Percentiles rank a stretch among this genome's conserved stretches.
phyloP scores from a whole-genome alignment of 2,329 filamentous ascomycete species.

The Leptodontidium sp. region DNA sequence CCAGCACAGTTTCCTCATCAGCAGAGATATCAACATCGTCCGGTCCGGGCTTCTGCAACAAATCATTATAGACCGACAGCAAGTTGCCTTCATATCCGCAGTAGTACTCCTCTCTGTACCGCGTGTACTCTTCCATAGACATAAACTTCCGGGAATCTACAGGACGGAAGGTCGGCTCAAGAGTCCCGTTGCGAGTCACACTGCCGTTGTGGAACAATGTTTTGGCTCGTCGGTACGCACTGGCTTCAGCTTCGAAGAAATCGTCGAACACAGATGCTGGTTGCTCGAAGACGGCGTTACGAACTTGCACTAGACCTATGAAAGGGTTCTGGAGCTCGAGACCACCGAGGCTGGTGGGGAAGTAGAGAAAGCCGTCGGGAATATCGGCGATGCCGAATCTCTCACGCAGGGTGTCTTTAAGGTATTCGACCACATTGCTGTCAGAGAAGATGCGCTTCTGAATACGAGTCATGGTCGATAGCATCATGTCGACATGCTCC shows the following conservation, averaged over 20 bases:
- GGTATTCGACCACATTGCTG: slow-evolving; percentile 54
- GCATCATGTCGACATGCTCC: slow-evolving; percentile 62
- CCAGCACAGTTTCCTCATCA: slow-evolving; percentile 18
- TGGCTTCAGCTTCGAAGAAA: slow-evolving; percentile 47
- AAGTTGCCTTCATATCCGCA: slow-evolving; percentile 35
- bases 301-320: slow-evolving; percentile 47
- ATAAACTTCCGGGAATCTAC: slow-evolving; percentile 47
- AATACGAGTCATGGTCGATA: slow-evolving; percentile 60
- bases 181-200: slow-evolving; percentile 29
- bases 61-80: slow-evolving; percentile 40
- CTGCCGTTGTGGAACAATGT: slow-evolving; percentile 43
- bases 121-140: slow-evolving; percentile 50
- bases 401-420: slow-evolving; percentile 57
- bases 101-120: slow-evolving; percentile 48
- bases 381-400: slow-evolving; percentile 55
- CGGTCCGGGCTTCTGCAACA: slow-evolving; percentile 45
- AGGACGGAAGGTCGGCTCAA: slow-evolving; percentile 27
- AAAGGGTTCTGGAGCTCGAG: slow-evolving; percentile 53
- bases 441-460: slow-evolving; percentile 58
- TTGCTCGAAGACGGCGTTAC: slow-evolving; percentile 40
- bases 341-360: slow-evolving; percentile 51
- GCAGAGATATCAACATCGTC: slow-evolving; percentile 39
- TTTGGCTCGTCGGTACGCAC: slow-evolving; percentile 48
- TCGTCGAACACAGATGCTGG: slow-evolving; percentile 42
- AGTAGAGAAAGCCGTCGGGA: slow-evolving; percentile 53